These are phyloP conservation scores for Oryza meyeriana DNA, from an alignment of 176 grass and related monocot genomes.

Conservation along the genomic window DNA sequence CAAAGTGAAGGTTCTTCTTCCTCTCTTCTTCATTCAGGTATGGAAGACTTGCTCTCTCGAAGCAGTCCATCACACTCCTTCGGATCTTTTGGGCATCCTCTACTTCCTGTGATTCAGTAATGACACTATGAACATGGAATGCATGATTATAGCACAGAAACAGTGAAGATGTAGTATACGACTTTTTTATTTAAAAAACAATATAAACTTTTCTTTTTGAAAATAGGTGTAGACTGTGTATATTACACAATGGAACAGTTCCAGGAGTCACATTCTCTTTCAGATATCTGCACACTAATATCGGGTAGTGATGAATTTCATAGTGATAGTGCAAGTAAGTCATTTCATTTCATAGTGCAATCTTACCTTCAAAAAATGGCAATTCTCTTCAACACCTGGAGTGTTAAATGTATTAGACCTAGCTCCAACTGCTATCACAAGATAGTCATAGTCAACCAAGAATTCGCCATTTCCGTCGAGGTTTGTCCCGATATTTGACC, in stretches of 20 bases:
- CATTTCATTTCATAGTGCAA: background rate
- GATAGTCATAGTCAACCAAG: slow-evolving; percentile 81
- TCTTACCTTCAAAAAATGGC: slow-evolving; percentile 90
- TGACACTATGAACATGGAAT: background rate
- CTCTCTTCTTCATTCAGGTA: slow-evolving; percentile 73
- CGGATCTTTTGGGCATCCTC: slow-evolving; percentile 92
- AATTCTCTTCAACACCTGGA: slow-evolving; percentile 82
- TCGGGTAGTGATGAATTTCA: background rate
- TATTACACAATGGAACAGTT: background rate
- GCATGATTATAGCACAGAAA: background rate
- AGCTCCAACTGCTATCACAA: slow-evolving; percentile 81
- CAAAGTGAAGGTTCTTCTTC: slow-evolving; percentile 92
- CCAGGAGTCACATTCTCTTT: background rate
- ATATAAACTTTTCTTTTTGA: background rate
- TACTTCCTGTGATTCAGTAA: slow-evolving; percentile 64
- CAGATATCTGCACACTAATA: background rate
- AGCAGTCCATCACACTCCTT: slow-evolving; percentile 83
- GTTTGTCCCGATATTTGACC: slow-evolving; percentile 66
- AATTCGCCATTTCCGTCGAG: slow-evolving; percentile 89
- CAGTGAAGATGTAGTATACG: background rate
- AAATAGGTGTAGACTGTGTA: background rate
- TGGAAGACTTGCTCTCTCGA: slow-evolving; percentile 85
- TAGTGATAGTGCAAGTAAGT: slow-evolving; percentile 4
- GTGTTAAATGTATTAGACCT: slow-evolving; percentile 88
- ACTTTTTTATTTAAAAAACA: background rate